Base-by-base conservation (phyloP, 768 basidiomycete species). In the Dentipellis sp. region DNA sequence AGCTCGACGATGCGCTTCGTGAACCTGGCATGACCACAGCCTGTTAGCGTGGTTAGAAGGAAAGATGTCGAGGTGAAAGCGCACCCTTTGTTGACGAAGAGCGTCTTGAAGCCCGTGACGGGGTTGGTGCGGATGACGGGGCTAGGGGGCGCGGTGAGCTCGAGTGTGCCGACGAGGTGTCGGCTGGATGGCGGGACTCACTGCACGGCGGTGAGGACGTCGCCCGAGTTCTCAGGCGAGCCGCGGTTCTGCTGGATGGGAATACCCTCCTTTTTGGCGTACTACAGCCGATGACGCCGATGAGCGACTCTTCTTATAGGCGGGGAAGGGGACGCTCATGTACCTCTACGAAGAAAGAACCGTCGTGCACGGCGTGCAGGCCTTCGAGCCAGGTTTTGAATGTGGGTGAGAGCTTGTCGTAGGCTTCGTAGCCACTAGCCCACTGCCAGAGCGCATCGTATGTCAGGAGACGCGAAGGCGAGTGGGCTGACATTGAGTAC, bases 121-220 rank as follows among this genome's bases (percentile, higher is more conserved):
- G 91, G 90, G 67, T 92, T 85, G 11, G 91, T 87, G 48, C 90
- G 83, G 54, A 93, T 86, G 50, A 93, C 74, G 14, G 90, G 91
- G 67, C 51, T 52, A 10, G 6, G 29, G 29, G 1, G 14, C 12
- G n/a, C 3, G 3, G 14, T 14, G 34, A 35, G 19, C 10, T 38
- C 11, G 10, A 10, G 19, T 16, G 5, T 4, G 19, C 23, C 8
- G 16, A 9, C n/a, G 80, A 67, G 52, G 83, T 74, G 54, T 82
- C 77, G 8, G 78, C 78, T 57, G 60, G 60, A 48, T 10, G n/a
- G 5, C 19, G 1, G 12, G 50, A 60, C 74, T 65, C 19, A 77
- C 76, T 84, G 84, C 6, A 78, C 66, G 3, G 82, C 75, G 9
- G 66, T 69, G 36, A 86, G 67, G 39, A 74, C 66, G 6, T 67